A percentile compares a stretch with the other conserved stretches of the same genome.
Evolutionary conservation across 305 asterid species (phyloP).

Genomic region (Fraxinus greggii): DNA sequence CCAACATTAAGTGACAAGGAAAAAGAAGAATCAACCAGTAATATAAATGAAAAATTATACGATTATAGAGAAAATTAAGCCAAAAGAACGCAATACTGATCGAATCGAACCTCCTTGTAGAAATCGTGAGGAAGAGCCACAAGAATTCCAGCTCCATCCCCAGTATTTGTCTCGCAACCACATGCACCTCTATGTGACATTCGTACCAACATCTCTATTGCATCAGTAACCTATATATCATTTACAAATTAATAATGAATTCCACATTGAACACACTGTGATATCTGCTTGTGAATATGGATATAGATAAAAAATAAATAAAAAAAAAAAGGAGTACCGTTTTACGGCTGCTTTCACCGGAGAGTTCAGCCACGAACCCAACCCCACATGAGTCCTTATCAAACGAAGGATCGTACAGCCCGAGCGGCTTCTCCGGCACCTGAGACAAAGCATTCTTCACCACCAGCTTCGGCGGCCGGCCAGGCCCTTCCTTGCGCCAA

Average conservation of each 20-base stretch:
- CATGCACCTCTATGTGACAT: conserved; percentile 99
- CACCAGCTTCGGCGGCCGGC: conserved; percentile 56
- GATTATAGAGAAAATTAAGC: not conserved
- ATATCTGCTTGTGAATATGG: not conserved
- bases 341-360: conserved; percentile 91
- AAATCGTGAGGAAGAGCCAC: conserved; percentile 92
- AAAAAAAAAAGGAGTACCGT: conserved; percentile 46
- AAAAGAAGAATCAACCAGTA: not conserved
- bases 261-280: not conserved
- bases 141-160: conserved; percentile 99
- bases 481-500: conserved; percentile 61
- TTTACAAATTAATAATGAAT: not conserved
- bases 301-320: not conserved
- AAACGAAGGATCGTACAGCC: conserved; percentile 83
- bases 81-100: not conserved
- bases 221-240: conserved; percentile 75
- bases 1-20: not conserved
- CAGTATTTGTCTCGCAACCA: conserved; percentile 96
- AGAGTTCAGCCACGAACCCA: conserved; percentile 95
- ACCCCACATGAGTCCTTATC: conserved; percentile 99
- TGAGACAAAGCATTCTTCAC: conserved; percentile 68
- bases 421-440: conserved; percentile 95
- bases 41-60: not conserved
- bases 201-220: conserved; percentile 91
- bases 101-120: conserved; percentile 64